Evolutionary conservation across 164 flowering plant genomes (phyloP).

Genomic region (Nymphaea colorata): DNA sequence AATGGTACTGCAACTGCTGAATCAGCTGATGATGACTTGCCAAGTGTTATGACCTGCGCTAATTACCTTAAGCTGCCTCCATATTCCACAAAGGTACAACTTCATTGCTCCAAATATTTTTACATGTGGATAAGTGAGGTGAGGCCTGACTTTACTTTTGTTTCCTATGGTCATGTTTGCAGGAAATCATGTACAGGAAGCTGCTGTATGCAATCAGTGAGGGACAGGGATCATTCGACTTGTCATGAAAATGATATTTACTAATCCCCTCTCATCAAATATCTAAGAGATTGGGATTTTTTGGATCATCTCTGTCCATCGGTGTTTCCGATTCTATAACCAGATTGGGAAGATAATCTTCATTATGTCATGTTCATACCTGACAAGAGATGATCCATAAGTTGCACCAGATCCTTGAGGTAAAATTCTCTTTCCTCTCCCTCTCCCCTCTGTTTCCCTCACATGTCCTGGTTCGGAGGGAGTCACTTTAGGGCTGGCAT

Average conservation of each 20-base stretch:
- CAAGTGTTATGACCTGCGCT: constrained; percentile 99
- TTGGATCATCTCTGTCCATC: not conserved
- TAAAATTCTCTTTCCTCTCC: not conserved
- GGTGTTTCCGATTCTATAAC: not conserved
- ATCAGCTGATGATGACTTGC: constrained; percentile 89
- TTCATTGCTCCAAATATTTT: not conserved
- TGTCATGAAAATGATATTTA: constrained; percentile 36
- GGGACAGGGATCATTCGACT: constrained; percentile 98
- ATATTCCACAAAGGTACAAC: constrained; percentile 85
- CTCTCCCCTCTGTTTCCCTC: too few relatives aligned
- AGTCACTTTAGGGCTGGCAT: too few relatives aligned
- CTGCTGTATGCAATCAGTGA: constrained; percentile 85
- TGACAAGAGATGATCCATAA: not conserved
- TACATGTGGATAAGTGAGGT: not conserved
- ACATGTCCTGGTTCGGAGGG: too few relatives aligned
- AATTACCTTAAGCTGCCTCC: constrained; percentile 99
- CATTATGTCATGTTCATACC: not conserved
- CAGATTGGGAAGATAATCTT: not conserved
- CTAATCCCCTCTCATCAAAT: not conserved
- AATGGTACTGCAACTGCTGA: constrained; percentile 66
- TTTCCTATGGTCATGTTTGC: constrained; percentile 7
- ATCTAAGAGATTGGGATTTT: not conserved
- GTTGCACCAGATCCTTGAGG: not conserved
- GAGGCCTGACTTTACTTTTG: not conserved
- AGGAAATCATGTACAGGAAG: constrained; percentile 97